phyloP scores from a whole-genome alignment of 192 early-diverging fungal genomes.

The Podila verticillata region DNA sequence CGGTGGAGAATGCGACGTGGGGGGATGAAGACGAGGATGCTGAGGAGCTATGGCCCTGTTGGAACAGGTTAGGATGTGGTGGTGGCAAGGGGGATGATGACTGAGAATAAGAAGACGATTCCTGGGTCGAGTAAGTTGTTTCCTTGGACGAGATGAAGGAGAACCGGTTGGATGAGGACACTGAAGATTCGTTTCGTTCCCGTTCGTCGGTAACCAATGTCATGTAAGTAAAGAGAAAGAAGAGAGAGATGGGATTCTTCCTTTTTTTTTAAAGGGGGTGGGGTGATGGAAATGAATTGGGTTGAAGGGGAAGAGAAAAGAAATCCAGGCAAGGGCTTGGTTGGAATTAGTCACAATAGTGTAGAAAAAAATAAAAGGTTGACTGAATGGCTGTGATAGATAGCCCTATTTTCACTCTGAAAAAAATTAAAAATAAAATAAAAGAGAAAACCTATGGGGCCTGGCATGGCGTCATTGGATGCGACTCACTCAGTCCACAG shows the following conservation, averaged over 20 bases:
- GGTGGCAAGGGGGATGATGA: constrained; percentile 9
- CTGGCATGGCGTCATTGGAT: too few relatives aligned
- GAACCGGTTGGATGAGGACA: not conserved
- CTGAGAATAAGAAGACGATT: not conserved
- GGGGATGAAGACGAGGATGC: not conserved
- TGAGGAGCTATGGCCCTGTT: not conserved
- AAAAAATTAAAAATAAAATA: too few relatives aligned
- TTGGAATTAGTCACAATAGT: too few relatives aligned
- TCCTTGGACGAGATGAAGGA: constrained; percentile 1
- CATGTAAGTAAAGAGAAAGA: not conserved
- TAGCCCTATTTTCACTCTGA: too few relatives aligned
- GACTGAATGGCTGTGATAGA: too few relatives aligned
- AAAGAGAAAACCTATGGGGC: too few relatives aligned
- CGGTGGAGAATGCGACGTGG: not conserved
- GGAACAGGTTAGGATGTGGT: not conserved
- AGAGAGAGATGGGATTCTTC: not conserved
- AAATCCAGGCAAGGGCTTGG: too few relatives aligned
- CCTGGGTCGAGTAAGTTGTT: not conserved
- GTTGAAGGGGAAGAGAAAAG: too few relatives aligned
- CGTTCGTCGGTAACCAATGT: not conserved
- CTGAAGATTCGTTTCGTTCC: constrained; percentile 1
- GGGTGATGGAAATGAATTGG: too few relatives aligned
- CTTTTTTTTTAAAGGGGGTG: constrained; percentile 1
- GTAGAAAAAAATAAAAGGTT: too few relatives aligned
- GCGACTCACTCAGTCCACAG: too few relatives aligned